phyloP scores from a whole-genome alignment of 257 asterid genomes.

The Solanum clarkiae region DNA sequence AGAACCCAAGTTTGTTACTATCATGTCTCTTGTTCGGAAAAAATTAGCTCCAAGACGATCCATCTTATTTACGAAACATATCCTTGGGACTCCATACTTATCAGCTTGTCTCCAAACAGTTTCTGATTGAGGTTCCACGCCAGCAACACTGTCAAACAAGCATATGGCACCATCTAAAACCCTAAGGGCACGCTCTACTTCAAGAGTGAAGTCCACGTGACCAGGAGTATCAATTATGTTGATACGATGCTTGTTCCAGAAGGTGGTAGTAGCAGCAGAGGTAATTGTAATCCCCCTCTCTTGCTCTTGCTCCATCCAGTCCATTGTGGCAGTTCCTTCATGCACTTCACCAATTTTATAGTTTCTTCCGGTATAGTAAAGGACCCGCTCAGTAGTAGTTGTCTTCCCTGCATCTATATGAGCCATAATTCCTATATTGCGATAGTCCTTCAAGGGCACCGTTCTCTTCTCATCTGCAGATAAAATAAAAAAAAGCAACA shows the following conservation, averaged over 20 bases:
- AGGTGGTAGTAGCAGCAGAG: constrained; percentile 90
- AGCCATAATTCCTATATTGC: constrained; percentile 96
- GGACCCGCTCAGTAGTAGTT: constrained; percentile 78
- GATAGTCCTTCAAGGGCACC: constrained; percentile 72
- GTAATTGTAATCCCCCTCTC: constrained; percentile 96
- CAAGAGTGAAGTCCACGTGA: constrained; percentile 96
- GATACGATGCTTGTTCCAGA: constrained; percentile 93
- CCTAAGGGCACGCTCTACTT: constrained; percentile 94
- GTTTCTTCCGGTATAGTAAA: constrained; percentile 83
- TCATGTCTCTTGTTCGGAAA: constrained; percentile 91
- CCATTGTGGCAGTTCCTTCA: constrained; percentile 98
- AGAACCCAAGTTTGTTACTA: constrained; percentile 77
- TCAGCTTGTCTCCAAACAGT: constrained; percentile 99
- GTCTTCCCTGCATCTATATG: constrained; percentile 99
- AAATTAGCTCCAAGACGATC: constrained; percentile 96
- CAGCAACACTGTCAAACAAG: constrained; percentile 95
- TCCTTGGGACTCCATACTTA: constrained; percentile 91
- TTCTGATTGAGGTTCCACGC: constrained; percentile 98
- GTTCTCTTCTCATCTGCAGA: constrained; percentile 62
- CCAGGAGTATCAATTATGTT: constrained; percentile 97
- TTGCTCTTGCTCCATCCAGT: constrained; percentile 99
- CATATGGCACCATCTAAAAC: constrained; percentile 94
- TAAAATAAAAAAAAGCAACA: neutral
- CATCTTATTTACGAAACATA: constrained; percentile 97
- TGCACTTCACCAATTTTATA: constrained; percentile 98